Percentiles rank a stretch among this genome's conserved stretches.
phyloP scores from a whole-genome alignment of 2,329 filamentous ascomycete species.

The Apiospora hydei region DNA sequence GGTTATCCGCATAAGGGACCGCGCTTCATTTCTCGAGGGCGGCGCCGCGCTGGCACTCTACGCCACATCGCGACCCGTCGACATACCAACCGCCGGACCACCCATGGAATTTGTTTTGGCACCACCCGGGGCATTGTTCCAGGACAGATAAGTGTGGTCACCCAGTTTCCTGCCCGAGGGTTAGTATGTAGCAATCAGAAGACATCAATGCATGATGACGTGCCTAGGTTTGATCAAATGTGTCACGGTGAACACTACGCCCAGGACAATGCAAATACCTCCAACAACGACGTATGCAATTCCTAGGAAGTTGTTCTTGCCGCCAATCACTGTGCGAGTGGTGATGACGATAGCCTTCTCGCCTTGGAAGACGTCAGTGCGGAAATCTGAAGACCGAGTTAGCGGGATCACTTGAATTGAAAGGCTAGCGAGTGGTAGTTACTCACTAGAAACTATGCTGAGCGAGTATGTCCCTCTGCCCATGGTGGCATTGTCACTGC shows the following conservation, averaged over 20 bases:
- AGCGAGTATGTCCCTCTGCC: slow-evolving; percentile 75
- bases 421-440: background rate
- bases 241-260: slow-evolving; percentile 85
- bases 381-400: slow-evolving; percentile 69
- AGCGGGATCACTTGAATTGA: background rate
- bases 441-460: slow-evolving; percentile 79
- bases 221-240: slow-evolving; percentile 92
- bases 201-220: slow-evolving; percentile 39
- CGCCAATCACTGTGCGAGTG: slow-evolving; percentile 90
- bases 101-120: slow-evolving; percentile 47
- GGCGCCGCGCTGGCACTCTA: slow-evolving; percentile 29
- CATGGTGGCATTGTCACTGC: slow-evolving; percentile 79
- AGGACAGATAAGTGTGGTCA: slow-evolving; percentile 96
- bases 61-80: slow-evolving; percentile 63
- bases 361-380: slow-evolving; percentile 78
- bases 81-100: slow-evolving; percentile 52
- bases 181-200: slow-evolving; percentile 23
- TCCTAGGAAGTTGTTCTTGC: slow-evolving; percentile 92
- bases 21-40: slow-evolving; percentile 24
- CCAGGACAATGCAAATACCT: slow-evolving; percentile 89
- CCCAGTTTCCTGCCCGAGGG: slow-evolving; percentile 79
- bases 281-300: slow-evolving; percentile 96
- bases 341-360: slow-evolving; percentile 91
- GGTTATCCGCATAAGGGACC: slow-evolving; percentile 21
- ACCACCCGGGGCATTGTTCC: slow-evolving; percentile 72